phyloP scores from a whole-genome alignment of 2,329 filamentous ascomycete genomes.

The Chaetomium olivaceum region DNA sequence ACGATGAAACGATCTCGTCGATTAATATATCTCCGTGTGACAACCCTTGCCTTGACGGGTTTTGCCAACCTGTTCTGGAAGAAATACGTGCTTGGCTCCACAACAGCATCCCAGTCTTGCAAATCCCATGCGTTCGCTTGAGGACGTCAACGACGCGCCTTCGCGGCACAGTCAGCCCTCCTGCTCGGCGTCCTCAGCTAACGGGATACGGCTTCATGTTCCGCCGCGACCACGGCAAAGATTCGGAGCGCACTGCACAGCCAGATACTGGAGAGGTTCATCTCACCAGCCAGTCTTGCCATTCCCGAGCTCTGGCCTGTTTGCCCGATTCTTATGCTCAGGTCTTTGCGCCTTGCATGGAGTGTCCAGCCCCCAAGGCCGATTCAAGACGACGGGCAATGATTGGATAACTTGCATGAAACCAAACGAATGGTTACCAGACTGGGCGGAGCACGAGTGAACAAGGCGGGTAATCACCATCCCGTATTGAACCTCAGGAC shows the following conservation, averaged over 20 bases:
- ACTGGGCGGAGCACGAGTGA: background rate
- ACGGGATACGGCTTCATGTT: background rate
- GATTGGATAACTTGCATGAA: background rate
- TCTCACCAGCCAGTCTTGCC: background rate
- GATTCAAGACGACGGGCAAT: background rate
- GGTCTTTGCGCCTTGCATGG: background rate
- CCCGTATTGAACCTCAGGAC: background rate
- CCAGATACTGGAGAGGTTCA: background rate
- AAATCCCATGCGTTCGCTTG: background rate
- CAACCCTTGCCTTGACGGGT: background rate
- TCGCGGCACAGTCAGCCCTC: background rate
- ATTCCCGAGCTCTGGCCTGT: background rate
- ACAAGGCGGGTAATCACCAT: background rate
- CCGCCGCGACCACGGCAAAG: background rate
- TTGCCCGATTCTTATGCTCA: background rate
- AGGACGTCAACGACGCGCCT: background rate
- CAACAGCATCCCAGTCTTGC: background rate
- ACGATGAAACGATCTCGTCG: background rate
- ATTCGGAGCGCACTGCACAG: background rate
- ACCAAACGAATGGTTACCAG: background rate
- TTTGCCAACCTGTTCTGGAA: background rate
- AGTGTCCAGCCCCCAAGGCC: background rate
- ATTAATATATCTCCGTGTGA: background rate
- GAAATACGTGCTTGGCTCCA: background rate
- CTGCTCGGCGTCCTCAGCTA: background rate